phyloP scores from a whole-genome alignment of 1,284 basidiomycete genomes.

The Volvariella surrecta region DNA sequence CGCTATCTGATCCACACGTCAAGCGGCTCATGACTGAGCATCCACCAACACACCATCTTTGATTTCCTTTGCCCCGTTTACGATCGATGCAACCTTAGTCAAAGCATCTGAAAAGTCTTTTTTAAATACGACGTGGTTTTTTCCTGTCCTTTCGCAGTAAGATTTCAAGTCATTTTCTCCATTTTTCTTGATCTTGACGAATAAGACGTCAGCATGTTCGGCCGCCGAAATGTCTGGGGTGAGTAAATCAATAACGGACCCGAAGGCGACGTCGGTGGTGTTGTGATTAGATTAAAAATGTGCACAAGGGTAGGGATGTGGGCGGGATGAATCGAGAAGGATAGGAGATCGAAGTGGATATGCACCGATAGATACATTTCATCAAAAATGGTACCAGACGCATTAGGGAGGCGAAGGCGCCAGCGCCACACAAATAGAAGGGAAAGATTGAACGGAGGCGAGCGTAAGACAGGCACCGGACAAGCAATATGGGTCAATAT shows the following conservation, averaged over 20 bases:
- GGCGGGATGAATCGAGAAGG: no score
- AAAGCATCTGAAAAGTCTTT: conserved; percentile 54
- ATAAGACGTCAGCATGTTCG: conserved; percentile 81
- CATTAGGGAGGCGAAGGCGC: no score
- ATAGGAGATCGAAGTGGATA: no score
- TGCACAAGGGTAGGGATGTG: no score
- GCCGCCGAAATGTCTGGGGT: conserved; percentile 80
- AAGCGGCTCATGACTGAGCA: neutral
- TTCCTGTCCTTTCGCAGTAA: conserved; percentile 66
- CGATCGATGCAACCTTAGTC: conserved; percentile 53
- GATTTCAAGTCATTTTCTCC: conserved; percentile 81
- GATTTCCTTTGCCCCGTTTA: conserved; percentile 44
- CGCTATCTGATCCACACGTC: no score
- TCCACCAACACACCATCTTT: conserved; percentile 24
- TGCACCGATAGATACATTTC: no score
- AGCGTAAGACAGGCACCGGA: neutral
- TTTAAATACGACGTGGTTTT: conserved; percentile 59
- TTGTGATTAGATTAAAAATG: no score
- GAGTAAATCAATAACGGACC: no score
- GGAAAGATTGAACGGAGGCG: neutral
- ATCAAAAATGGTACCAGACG: no score
- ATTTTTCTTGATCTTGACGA: conserved; percentile 76
- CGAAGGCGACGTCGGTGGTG: no score
- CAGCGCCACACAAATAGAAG: conserved; percentile 1
- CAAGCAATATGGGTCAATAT: neutral